Evolutionary conservation across 257 asterid genomes (phyloP), one percentile per base, ranked within the genome.

Genomic region (Capsicum chinense): DNA sequence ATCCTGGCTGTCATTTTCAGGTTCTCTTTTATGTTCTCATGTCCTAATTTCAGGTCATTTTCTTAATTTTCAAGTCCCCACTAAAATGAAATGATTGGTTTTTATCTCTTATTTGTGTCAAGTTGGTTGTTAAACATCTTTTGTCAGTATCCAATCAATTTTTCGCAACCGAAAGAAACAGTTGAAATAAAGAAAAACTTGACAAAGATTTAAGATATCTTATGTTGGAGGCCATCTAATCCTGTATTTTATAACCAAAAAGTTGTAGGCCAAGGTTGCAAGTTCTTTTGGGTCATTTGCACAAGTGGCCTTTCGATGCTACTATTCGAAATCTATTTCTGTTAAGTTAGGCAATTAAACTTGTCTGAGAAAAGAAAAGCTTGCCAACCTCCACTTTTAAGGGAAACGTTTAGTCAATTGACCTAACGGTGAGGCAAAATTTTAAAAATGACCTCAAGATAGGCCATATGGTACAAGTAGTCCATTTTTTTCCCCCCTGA

Each of bases 1-100:
- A 73, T 73, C 11, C 74, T 88, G 33, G 91, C 91, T 10, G 66
- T 88, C 80, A 35, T 86, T 35, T 84, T 86, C 89, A 86, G 91
- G 91, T 88, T 5, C 5, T 44, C 3, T 6, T 59, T 83, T 11
- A 56, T 13, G 35, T 3, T 1, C 15, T 73, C 15, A 10, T 26
- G 16, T 2, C n/a, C 47, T 76, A 39, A 44, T 17, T 42, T 42
- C 35, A 9, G 56, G 56, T 52, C 60, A 57, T 81, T 35, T 44
- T n/a, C 73, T 13, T 19, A 19, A 19, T 59, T 73, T 19, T 48
- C 0, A 7, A 1, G 37, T 47, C 80, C 79, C 58, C 39, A 11
- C 58, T 71, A 71, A 44, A 47, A 47, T 44, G 16, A 47, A 48
- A 47, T 3, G 19, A 3, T 6, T 66, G 2, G 2, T 66, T 9